phyloP scores from a whole-genome alignment of 176 grass and related monocot species.

The Musa acuminata region DNA sequence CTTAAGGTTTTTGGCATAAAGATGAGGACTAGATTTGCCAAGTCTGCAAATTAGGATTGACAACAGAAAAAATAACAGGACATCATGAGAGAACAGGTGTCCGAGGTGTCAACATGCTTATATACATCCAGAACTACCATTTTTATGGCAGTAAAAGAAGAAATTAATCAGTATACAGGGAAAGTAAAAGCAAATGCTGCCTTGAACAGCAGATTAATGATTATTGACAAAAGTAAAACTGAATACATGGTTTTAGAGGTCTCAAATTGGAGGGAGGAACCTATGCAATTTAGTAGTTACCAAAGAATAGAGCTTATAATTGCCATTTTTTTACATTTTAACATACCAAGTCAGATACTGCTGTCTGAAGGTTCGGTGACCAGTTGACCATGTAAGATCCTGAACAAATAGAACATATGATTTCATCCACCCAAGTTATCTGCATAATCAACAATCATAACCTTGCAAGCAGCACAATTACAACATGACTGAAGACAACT shows the following conservation, averaged over 20 bases:
- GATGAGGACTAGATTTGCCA: too few species aligned
- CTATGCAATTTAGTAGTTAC: background rate
- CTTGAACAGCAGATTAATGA: too few species aligned
- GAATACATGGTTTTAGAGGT: background rate
- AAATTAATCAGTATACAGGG: too few species aligned
- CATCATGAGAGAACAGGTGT: too few species aligned
- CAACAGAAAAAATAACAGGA: too few species aligned
- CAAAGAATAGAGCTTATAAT: background rate
- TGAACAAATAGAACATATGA: constrained; percentile 31
- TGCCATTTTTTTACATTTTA: constrained; percentile 6
- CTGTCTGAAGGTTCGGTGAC: constrained; percentile 89
- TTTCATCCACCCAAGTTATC: background rate
- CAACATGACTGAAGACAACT: background rate
- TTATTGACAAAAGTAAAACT: too few species aligned
- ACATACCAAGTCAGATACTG: constrained; percentile 89
- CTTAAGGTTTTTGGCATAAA: too few species aligned
- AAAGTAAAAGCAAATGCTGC: too few species aligned
- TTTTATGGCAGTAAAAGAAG: too few species aligned
- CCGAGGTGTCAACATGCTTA: too few species aligned
- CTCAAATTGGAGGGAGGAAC: background rate
- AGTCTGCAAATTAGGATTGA: too few species aligned
- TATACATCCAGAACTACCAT: too few species aligned
- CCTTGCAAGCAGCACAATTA: background rate
- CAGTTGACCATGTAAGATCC: constrained; percentile 99
- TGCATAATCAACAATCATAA: background rate